Base-by-base conservation (phyloP, 164 flowering plant species). In the Warburgia ugandensis region DNA sequence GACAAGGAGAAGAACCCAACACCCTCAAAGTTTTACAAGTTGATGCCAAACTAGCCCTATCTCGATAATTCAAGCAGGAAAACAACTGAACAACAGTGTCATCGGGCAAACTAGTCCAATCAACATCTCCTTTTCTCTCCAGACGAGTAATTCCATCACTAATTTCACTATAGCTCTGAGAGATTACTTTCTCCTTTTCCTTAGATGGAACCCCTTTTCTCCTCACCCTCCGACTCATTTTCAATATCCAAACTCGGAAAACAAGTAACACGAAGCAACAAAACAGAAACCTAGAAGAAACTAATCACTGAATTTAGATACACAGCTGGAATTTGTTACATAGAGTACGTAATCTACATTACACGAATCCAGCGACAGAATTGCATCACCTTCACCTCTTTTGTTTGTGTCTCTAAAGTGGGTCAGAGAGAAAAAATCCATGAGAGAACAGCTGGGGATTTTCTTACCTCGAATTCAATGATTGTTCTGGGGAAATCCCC, bases 61-160 rank as follows among this genome's bases (percentile, higher is more conserved):
- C 99, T 3, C 97, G 81, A 58, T 94, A 84, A 69, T 76, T 89
- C 61, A 94, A 67, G 56, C 70, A 75, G 3, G 87, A 77, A 52
- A 94, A 89, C 40, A 94, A 58, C 69, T 86, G 97, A 47, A 89
- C 67, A 29, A 86, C 90, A 9, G 92, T 86, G 60, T 94, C 99
- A 69, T 86, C 86, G 21, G 95, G 94, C 52, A 94, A 73, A 31
- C 74, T 58, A 14, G 81, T 89, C 99, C 99, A 89, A 69, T 86
- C 91, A 38, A 83, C 80, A n/a, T 35, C 55, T 27, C 38, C 79
- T 45, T 36, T 50, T 9, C 53, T 45, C 33, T 62, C 75, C 28
- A 46, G 55, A 32, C 43, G 45, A 10, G 59, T 62, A 60, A 35
- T 41, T 28, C 55, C 89, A 29, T 66, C 74, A 28, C 63, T 68